These are phyloP conservation scores for Wallacemonas sp. DNA, from an alignment of 208 protist species.

Conservation along the genomic window DNA sequence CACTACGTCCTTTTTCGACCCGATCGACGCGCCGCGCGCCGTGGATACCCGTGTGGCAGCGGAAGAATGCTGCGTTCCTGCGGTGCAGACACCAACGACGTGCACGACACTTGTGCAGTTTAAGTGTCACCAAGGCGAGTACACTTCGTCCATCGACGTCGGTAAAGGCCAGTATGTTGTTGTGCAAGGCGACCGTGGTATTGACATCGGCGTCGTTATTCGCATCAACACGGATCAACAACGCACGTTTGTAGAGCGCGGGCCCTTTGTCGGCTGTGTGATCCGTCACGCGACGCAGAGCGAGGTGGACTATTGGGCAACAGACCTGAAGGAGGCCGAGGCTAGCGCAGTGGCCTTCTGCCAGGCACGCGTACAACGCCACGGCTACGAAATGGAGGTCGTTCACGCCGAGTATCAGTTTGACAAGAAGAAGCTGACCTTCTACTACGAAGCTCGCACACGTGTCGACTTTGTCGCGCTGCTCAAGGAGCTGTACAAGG, in stretches of 20 bases:
- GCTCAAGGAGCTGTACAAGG: slow-evolving; percentile 79
- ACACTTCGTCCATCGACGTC: slow-evolving; percentile 50
- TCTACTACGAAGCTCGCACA: slow-evolving; percentile 80
- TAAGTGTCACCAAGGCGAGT: slow-evolving; percentile 85
- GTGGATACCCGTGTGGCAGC: slow-evolving; percentile 44
- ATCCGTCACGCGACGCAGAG: slow-evolving; percentile 74
- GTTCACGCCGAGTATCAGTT: slow-evolving; percentile 90
- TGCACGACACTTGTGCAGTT: slow-evolving; percentile 80
- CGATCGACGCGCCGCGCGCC: not conserved
- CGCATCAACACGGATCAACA: slow-evolving; percentile 46
- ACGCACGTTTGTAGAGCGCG: slow-evolving; percentile 62
- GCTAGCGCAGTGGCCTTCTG: slow-evolving; percentile 64
- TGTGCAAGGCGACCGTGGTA: slow-evolving; percentile 86
- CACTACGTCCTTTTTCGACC: slow-evolving; percentile 4
- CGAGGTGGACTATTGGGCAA: slow-evolving; percentile 88
- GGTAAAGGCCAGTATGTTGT: slow-evolving; percentile 83
- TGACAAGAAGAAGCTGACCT: slow-evolving; percentile 93
- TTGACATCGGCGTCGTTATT: slow-evolving; percentile 88
- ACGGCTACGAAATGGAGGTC: slow-evolving; percentile 77
- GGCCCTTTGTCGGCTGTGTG: slow-evolving; percentile 48
- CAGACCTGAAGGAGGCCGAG: slow-evolving; percentile 80
- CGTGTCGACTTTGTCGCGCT: slow-evolving; percentile 84
- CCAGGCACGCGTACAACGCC: slow-evolving; percentile 50
- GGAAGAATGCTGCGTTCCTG: slow-evolving; percentile 31
- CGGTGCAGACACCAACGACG: slow-evolving; percentile 19